Evolutionary conservation across 768 basidiomycete genomes (phyloP).

Genomic region (Gelatoporia subvermispora): DNA sequence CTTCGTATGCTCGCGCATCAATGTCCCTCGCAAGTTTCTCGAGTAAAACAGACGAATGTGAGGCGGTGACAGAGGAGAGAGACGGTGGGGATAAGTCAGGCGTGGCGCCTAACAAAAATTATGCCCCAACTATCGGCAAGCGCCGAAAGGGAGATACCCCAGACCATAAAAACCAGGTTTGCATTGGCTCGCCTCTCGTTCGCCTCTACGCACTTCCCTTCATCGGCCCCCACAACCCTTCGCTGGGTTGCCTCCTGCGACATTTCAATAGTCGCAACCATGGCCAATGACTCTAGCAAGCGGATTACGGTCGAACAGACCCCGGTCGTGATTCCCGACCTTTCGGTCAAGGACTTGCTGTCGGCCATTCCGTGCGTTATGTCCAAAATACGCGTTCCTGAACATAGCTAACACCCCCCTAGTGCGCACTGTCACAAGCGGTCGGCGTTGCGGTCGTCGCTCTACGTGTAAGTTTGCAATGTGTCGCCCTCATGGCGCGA

Average conservation of each 20-base stretch:
- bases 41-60: no score
- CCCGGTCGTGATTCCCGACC: slow-evolving; percentile 69
- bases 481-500: slow-evolving; percentile 2
- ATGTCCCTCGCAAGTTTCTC: no score
- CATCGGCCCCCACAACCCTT: slow-evolving; percentile 11
- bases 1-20: no score
- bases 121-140: slow-evolving; percentile 7
- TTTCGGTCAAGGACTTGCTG: slow-evolving; percentile 83
- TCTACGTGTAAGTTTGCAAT: slow-evolving; percentile 73
- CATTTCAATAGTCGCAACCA: slow-evolving; percentile 1
- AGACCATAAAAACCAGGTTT: slow-evolving; percentile 10
- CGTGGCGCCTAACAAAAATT: no score
- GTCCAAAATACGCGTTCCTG: neutral
- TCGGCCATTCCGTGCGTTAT: slow-evolving; percentile 72
- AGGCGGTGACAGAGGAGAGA: no score
- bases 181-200: slow-evolving; percentile 11
- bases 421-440: slow-evolving; percentile 89
- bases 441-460: slow-evolving; percentile 72
- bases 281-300: slow-evolving; percentile 11
- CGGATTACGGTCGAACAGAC: slow-evolving; percentile 46
- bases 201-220: slow-evolving; percentile 5
- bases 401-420: neutral
- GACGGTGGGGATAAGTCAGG: no score
- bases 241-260: neutral
- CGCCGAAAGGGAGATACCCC: slow-evolving; percentile 8